Evolutionary conservation across 495 filamentous ascomycete species (phyloP), one percentile per base, ranked within the genome.

Genomic region (Daldinia concentrica): DNA sequence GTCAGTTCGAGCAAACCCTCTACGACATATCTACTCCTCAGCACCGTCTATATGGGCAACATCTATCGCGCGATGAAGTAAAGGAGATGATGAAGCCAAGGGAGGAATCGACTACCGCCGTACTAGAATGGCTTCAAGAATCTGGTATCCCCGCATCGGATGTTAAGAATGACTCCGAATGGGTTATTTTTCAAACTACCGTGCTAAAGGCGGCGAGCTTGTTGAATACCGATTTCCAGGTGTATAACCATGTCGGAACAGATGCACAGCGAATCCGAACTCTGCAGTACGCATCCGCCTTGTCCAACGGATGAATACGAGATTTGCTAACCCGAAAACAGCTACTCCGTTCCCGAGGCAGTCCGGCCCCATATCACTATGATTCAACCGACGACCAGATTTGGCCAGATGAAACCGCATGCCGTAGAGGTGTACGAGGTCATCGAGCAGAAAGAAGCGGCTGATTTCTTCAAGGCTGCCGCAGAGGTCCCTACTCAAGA

Each of bases 301-400:
- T 55, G 58, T 63, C 56, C 27, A 39, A 58, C 62, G n/a, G 51
- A 52, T 29, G 37, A 66, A 57, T 32, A 66, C 54, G 43, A 48
- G 52, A 56, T 62, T 62, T 14, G 51, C 65, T 68, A 69, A 75
- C 56, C 19, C 22, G 50, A 66, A 48, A 64, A 65, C 50, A 76
- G 78, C 43, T 92, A 92, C 79, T 89, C 87, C 11, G 82, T 93
- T 4, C 90, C 90, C 0, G 82, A 86, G 58, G 75, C 82, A 6
- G 74, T 93, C 5, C 83, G 85, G 62, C 71, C 75, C 17, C 87
- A 91, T 72, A 84, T 92, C 69, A 85, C 87, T 56, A 82, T 87
- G 39, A 85, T 91, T 45, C 89, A 91, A 78, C 89, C 89, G 11
- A 90, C 88, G 0, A 91, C 85, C 19, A 88, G 87, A 12, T 91